Evolutionary conservation across 352 stramenopile species (phyloP).

Genomic region (Globisporangium recalcitrans): DNA sequence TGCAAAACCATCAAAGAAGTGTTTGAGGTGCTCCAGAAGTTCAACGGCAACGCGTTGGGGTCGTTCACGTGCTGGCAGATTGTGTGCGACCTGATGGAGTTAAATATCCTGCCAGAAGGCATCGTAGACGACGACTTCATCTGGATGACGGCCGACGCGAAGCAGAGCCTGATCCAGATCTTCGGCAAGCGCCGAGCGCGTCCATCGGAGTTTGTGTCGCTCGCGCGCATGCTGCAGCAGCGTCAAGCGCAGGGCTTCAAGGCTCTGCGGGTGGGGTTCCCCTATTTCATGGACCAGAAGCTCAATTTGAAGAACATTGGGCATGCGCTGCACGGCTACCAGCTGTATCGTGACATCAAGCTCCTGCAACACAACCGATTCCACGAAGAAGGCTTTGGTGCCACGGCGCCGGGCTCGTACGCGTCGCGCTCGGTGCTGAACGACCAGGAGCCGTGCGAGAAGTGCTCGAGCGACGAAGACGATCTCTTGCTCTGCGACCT

Average conservation of each 20-base stretch:
- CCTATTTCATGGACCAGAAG: conserved; percentile 76
- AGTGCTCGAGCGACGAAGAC: conserved; percentile 67
- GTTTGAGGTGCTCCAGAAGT: conserved; percentile 62
- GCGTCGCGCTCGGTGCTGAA: conserved; percentile 68
- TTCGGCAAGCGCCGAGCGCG: conserved; percentile 75
- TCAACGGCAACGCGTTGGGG: conserved; percentile 65
- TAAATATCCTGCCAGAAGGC: conserved; percentile 57
- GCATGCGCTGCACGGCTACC: conserved; percentile 74
- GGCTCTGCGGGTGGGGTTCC: conserved; percentile 73
- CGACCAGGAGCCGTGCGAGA: conserved; percentile 67
- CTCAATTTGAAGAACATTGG: conserved; percentile 81
- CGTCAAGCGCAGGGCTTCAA: conserved; percentile 77
- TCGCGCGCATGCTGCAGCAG: conserved; percentile 65
- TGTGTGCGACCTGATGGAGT: conserved; percentile 70
- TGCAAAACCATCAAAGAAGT: conserved; percentile 41
- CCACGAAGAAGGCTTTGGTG: conserved; percentile 57
- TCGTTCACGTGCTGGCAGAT: conserved; percentile 87
- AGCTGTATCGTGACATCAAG: conserved; percentile 84
- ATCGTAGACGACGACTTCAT: conserved; percentile 68
- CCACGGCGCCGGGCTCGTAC: conserved; percentile 52
- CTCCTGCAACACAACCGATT: conserved; percentile 65
- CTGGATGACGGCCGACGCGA: conserved; percentile 73
- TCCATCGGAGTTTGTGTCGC: conserved; percentile 57
- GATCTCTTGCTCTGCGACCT: conserved; percentile 75
- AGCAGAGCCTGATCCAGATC: conserved; percentile 77